Evolutionary conservation across 2,329 filamentous ascomycete species (phyloP).

Genomic region (Madurella fahalii): DNA sequence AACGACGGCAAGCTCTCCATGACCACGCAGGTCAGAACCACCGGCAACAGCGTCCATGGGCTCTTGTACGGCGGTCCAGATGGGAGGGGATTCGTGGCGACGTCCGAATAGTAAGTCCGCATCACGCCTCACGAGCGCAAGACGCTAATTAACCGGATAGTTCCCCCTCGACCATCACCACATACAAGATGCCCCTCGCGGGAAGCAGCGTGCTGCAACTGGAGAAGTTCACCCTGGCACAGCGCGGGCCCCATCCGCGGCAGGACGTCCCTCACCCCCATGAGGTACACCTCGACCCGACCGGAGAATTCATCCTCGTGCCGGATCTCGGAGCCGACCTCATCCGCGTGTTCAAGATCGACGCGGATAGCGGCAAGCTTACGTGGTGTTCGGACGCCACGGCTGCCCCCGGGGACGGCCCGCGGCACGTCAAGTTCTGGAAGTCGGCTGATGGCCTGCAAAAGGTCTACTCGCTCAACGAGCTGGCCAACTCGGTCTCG

Average conservation of each 20-base stretch:
- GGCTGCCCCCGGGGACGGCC: slow-evolving; percentile 45
- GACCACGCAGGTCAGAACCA: slow-evolving; percentile 32
- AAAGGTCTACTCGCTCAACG: slow-evolving; percentile 42
- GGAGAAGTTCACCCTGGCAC: slow-evolving; percentile 40
- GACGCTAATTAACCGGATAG: slow-evolving; percentile 24
- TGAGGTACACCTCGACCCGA: slow-evolving; percentile 46
- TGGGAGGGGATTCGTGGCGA: slow-evolving; percentile 39
- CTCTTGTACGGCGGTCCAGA: slow-evolving; percentile 37
- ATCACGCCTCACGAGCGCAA: neutral
- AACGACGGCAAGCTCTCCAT: slow-evolving; percentile 33
- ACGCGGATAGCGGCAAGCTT: slow-evolving; percentile 41
- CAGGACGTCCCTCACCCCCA: slow-evolving; percentile 55
- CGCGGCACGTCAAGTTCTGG: slow-evolving; percentile 52
- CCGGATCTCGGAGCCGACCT: slow-evolving; percentile 53
- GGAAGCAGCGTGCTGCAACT: slow-evolving; percentile 18
- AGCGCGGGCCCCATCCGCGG: slow-evolving; percentile 42
- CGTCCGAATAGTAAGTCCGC: slow-evolving; percentile 40
- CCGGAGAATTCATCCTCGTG: slow-evolving; percentile 45
- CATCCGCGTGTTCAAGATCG: slow-evolving; percentile 50
- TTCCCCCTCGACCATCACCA: slow-evolving; percentile 40
- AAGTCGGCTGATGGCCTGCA: slow-evolving; percentile 27
- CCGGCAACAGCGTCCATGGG: slow-evolving; percentile 38
- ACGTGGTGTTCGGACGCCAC: slow-evolving; percentile 42
- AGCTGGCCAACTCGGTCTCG: slow-evolving; percentile 48
- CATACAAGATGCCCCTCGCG: slow-evolving; percentile 36